phyloP scores from a whole-genome alignment of 805 yeast genomes.

The Ogataea nonfermentans region DNA sequence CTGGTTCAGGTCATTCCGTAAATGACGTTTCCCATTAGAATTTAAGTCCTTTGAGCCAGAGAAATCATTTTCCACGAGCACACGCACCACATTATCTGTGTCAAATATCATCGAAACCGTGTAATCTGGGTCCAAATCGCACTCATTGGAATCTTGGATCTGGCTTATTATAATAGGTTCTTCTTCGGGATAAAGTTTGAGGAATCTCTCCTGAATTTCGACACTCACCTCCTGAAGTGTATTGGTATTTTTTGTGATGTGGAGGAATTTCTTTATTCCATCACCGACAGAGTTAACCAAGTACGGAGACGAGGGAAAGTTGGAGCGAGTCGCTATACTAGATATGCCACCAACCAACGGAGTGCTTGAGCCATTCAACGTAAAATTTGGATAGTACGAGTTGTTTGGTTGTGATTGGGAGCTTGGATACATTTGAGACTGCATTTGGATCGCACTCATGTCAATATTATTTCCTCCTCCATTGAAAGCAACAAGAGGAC shows the following conservation, averaged over 20 bases:
- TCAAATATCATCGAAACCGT: slow-evolving; percentile 62
- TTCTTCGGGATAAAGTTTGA: slow-evolving; percentile 63
- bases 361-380: slow-evolving; percentile 29
- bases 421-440: slow-evolving; percentile 7
- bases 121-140: slow-evolving; percentile 82
- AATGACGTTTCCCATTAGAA: slow-evolving; percentile 24
- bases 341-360: slow-evolving; percentile 21
- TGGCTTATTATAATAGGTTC: slow-evolving; percentile 53
- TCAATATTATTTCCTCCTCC: slow-evolving; percentile 6
- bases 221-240: slow-evolving; percentile 48
- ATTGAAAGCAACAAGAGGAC: slow-evolving; percentile 2
- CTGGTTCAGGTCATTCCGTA: slow-evolving; percentile 26
- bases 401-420: slow-evolving; percentile 9
- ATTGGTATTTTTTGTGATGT: slow-evolving; percentile 51
- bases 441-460: slow-evolving; percentile 7
- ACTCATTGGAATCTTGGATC: slow-evolving; percentile 63
- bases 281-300: slow-evolving; percentile 2
- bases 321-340: slow-evolving; percentile 7
- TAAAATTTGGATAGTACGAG: slow-evolving; percentile 16
- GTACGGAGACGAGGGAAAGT: slow-evolving; percentile 18
- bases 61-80: slow-evolving; percentile 42
- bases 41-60: background rate
- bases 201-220: slow-evolving; percentile 55
- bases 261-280: slow-evolving; percentile 51
- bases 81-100: slow-evolving; percentile 45